A percentile compares a stretch with the other conserved stretches of the same genome.
These are phyloP conservation scores for Bryoerythrophyllum caledonicum DNA, from an alignment of 225 moss, liverwort and hornwort genomes.

Conservation along the genomic window DNA sequence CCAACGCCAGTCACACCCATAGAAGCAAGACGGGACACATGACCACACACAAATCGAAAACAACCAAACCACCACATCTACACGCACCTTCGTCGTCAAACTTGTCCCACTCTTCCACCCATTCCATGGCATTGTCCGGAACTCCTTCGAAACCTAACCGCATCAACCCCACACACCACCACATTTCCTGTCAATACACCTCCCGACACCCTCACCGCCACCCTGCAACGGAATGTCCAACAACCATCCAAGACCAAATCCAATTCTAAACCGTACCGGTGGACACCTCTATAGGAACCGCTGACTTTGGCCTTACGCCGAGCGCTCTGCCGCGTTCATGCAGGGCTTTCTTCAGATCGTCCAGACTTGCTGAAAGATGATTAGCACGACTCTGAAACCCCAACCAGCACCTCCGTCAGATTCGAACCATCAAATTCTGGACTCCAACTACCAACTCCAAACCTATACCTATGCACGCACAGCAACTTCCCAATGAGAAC, in stretches of 20 bases:
- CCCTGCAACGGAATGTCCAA: background rate
- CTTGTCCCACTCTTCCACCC: constrained; percentile 99
- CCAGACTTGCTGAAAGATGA: constrained; percentile 64
- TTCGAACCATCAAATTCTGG: background rate
- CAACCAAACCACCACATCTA: background rate
- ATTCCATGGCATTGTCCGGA: constrained; percentile 83
- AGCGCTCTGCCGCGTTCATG: constrained; percentile 82
- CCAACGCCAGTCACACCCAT: background rate
- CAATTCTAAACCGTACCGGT: constrained; percentile 53
- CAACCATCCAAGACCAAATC: background rate
- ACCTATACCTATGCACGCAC: background rate
- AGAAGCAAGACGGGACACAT: background rate
- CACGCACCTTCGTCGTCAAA: constrained; percentile 88
- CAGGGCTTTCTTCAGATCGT: constrained; percentile 76
- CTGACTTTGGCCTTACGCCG: constrained; percentile 78
- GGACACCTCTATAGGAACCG: constrained; percentile 67
- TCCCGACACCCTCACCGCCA: background rate
- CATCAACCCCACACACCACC: constrained; percentile 8
- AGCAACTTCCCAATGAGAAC: background rate
- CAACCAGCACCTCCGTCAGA: background rate
- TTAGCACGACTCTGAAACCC: constrained; percentile 70
- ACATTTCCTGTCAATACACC: background rate
- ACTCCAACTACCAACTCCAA: background rate
- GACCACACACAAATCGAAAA: background rate
- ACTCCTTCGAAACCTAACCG: constrained; percentile 84